phyloP scores from a whole-genome alignment of 2,329 filamentous ascomycete genomes.

The Nemania sp. region DNA sequence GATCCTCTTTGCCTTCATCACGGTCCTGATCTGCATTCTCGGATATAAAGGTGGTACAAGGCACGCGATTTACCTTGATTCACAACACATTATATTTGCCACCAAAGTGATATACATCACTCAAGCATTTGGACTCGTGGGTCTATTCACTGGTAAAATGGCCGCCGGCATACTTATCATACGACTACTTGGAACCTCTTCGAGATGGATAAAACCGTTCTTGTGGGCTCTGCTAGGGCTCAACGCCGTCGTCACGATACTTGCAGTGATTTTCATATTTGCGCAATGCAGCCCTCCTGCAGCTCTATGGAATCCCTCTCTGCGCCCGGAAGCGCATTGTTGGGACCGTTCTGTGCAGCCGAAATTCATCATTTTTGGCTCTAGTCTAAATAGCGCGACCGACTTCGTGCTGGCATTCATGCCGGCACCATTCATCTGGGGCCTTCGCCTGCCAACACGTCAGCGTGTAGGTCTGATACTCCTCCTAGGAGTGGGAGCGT shows the following conservation, averaged over 20 bases:
- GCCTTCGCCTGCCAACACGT: neutral
- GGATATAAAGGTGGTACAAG: neutral
- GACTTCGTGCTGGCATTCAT: neutral
- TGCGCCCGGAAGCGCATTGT: neutral
- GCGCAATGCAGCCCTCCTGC: constrained; percentile 8
- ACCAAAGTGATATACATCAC: constrained; percentile 6
- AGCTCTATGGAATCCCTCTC: constrained; percentile 15
- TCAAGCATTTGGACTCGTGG: constrained; percentile 1
- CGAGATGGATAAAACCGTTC: neutral
- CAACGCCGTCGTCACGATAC: neutral
- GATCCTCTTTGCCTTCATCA: constrained; percentile 2
- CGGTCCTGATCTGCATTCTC: neutral
- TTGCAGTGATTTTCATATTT: constrained; percentile 10
- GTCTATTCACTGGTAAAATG: constrained; percentile 2
- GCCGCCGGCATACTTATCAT: constrained; percentile 13
- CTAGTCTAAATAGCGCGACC: neutral
- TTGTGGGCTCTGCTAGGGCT: neutral
- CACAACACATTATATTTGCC: neutral
- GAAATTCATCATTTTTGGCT: neutral
- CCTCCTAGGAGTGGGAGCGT: neutral
- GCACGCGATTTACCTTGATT: neutral
- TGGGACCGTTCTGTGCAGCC: constrained; percentile 3
- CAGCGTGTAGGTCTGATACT: constrained; percentile 1
- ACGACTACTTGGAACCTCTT: neutral
- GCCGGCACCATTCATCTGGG: neutral